Evolutionary conservation across 108 stramenopile species (phyloP).

Genomic region (Poteriospumella lacustris): DNA sequence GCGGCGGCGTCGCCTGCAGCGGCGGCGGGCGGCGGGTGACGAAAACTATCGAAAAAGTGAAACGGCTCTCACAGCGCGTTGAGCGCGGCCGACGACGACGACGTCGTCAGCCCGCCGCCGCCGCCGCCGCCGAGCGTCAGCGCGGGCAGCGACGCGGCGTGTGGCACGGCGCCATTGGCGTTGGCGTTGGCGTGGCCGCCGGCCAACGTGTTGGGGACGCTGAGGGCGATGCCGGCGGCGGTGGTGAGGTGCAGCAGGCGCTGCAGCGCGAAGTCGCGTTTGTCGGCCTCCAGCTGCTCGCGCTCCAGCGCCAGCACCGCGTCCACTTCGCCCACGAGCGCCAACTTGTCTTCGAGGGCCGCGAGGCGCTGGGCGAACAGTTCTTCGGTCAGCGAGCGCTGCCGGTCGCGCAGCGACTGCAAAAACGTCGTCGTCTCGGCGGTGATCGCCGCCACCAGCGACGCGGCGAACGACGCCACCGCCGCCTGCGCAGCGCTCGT

Average conservation of each 20-base stretch:
- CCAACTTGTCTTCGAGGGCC: not conserved
- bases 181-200: too few species aligned
- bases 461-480: not conserved
- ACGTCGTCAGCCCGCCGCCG: too few species aligned
- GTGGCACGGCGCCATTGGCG: too few species aligned
- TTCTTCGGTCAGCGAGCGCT: not conserved
- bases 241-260: not conserved
- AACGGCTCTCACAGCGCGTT: too few species aligned
- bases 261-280: not conserved
- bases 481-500: not conserved
- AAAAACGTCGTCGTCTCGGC: not conserved
- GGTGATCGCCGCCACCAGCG: not conserved
- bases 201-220: too few species aligned
- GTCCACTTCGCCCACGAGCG: not conserved
- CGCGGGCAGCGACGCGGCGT: too few species aligned
- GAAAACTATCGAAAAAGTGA: too few species aligned
- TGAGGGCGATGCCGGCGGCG: too few species aligned
- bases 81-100: too few species aligned
- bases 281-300: not conserved
- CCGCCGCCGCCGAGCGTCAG: too few species aligned
- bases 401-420: not conserved
- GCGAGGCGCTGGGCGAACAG: not conserved
- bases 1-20: too few species aligned
- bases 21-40: too few species aligned
- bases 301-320: not conserved